Evolutionary conservation across 2,329 filamentous ascomycete genomes (phyloP).

Genomic region (Aspergillus unguis): DNA sequence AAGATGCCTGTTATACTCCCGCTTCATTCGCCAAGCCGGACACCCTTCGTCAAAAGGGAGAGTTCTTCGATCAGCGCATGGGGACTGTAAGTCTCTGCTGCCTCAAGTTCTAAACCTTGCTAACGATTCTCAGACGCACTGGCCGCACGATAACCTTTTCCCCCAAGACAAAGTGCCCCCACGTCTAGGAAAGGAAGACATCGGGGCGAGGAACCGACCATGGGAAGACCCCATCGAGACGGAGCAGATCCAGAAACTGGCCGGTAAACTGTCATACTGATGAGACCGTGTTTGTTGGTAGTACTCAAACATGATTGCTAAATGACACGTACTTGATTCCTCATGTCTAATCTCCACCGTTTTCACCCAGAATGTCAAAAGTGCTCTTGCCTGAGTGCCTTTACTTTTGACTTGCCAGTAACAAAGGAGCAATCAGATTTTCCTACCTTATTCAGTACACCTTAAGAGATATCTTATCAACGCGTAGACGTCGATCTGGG

Average conservation of each 20-base stretch:
- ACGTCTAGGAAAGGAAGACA: neutral
- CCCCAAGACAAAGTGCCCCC: neutral
- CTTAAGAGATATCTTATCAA: too few relatives aligned
- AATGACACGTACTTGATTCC: too few relatives aligned
- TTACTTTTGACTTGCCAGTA: too few relatives aligned
- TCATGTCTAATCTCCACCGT: too few relatives aligned
- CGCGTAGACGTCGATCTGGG: too few relatives aligned
- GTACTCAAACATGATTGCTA: too few relatives aligned
- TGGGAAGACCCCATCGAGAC: neutral
- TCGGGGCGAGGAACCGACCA: neutral
- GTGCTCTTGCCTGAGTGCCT: too few relatives aligned
- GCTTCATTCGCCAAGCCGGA: neutral
- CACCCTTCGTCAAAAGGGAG: neutral
- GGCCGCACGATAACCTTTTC: neutral
- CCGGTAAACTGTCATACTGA: neutral
- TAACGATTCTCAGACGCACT: neutral
- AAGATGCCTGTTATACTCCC: neutral
- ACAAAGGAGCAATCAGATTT: too few relatives aligned
- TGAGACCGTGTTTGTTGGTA: too few relatives aligned
- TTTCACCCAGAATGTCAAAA: too few relatives aligned
- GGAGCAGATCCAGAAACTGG: neutral
- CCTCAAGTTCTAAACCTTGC: neutral
- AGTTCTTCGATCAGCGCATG: neutral
- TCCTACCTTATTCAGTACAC: too few relatives aligned
- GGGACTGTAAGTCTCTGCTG: neutral